These are phyloP conservation scores for Cunninghamia lanceolata DNA, from an alignment of 75 land plant species.

Conservation along the genomic window DNA sequence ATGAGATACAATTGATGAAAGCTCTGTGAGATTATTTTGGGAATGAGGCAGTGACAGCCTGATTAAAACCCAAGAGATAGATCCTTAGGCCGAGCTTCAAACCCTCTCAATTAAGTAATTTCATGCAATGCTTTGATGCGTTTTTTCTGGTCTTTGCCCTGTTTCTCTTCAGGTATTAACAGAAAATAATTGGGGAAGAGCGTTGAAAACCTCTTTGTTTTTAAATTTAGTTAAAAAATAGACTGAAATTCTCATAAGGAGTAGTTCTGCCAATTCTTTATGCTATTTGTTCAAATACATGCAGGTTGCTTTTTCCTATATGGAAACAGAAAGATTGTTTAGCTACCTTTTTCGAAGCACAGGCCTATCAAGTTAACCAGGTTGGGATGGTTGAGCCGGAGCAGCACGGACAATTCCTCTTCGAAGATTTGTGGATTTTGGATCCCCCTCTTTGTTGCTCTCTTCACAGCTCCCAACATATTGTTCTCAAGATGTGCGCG, in stretches of 20 bases:
- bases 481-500: slow-evolving; percentile 21
- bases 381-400: slow-evolving; percentile 29
- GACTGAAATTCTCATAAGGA: too few relatives aligned
- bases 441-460: slow-evolving; percentile 19
- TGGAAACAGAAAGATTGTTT: too few relatives aligned
- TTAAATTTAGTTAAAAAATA: too few relatives aligned
- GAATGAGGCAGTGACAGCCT: not conserved
- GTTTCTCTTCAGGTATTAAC: not conserved
- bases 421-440: slow-evolving; percentile 22
- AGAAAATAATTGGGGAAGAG: not conserved
- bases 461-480: slow-evolving; percentile 29
- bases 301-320: too few relatives aligned
- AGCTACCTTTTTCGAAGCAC: slow-evolving; percentile 23
- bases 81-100: too few relatives aligned
- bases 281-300: too few relatives aligned
- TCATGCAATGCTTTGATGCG: not conserved
- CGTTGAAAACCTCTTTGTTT: too few relatives aligned
- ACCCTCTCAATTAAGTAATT: not conserved
- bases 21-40: too few relatives aligned
- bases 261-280: too few relatives aligned
- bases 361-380: slow-evolving; percentile 29
- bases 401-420: slow-evolving; percentile 35
- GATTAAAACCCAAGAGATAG: too few relatives aligned
- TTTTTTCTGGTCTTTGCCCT: not conserved
- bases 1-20: too few relatives aligned